A percentile compares a stretch with the other conserved stretches of the same genome.
phyloP scores from a whole-genome alignment of 176 grass and related monocot species.

The Phragmites australis region DNA sequence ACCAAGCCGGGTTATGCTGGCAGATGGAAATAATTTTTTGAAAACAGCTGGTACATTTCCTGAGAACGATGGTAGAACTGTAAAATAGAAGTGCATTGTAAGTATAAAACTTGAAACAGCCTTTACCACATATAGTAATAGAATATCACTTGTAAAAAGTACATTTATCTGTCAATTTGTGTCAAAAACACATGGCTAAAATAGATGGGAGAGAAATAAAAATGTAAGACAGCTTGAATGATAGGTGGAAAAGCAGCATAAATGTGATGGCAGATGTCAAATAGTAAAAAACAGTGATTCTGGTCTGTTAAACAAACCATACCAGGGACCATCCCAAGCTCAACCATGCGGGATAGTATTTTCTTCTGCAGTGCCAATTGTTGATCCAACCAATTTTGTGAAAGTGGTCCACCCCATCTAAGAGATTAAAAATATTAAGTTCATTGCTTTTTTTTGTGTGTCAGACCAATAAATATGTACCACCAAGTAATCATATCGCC shows the following conservation, averaged over 20 bases:
- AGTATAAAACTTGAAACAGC: conserved; percentile 24
- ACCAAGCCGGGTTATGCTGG: conserved; percentile 89
- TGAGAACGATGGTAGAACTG: conserved; percentile 95
- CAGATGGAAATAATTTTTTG: conserved; percentile 75
- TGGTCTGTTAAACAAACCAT: conserved; percentile 30
- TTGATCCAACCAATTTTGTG: conserved; percentile 84
- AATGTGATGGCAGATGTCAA: neutral
- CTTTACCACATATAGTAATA: conserved; percentile 13
- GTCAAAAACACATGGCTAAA: neutral
- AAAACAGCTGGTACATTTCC: conserved; percentile 91
- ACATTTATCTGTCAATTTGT: conserved; percentile 29
- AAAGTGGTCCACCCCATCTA: conserved; percentile 96
- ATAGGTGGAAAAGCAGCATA: conserved; percentile 5
- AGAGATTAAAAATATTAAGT: conserved; percentile 29
- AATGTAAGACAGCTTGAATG: conserved; percentile 11
- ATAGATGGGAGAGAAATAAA: neutral
- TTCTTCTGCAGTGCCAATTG: conserved; percentile 77
- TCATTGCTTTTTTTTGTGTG: neutral
- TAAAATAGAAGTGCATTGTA: conserved; percentile 41
- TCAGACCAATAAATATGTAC: neutral
- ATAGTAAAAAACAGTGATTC: neutral
- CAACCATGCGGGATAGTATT: conserved; percentile 74
- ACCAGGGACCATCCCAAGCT: conserved; percentile 96
- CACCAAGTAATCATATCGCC: neutral
- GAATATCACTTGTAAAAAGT: conserved; percentile 18